Percentiles rank a stretch among this genome's conserved stretches.
Conservation (phyloP, 306 rosid species). For the Urtica urens region DNA sequence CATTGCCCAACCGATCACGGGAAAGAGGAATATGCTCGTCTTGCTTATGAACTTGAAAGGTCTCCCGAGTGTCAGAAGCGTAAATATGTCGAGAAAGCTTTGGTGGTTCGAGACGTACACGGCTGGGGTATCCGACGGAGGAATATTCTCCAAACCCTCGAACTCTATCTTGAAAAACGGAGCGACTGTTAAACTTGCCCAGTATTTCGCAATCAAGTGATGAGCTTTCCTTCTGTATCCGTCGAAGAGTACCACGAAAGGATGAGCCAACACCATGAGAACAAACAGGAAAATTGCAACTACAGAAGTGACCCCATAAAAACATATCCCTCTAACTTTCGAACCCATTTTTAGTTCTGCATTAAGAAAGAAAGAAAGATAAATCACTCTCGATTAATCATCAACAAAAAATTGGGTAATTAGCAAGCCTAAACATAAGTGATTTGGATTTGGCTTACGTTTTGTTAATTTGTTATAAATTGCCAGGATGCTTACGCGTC, state of each 20-base stretch:
- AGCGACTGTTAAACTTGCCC: slow-evolving; percentile 55
- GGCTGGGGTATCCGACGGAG: slow-evolving; percentile 63
- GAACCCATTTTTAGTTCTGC: slow-evolving; percentile 52
- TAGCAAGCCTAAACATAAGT: no score
- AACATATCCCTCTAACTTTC: slow-evolving; percentile 63
- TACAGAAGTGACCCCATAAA: slow-evolving; percentile 45
- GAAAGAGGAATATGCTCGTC: slow-evolving; percentile 81
- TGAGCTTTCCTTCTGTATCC: slow-evolving; percentile 57
- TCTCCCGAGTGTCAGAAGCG: slow-evolving; percentile 80
- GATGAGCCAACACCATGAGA: slow-evolving; percentile 69
- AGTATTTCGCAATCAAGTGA: slow-evolving; percentile 57
- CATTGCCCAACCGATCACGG: slow-evolving; percentile 98
- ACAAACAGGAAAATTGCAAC: slow-evolving; percentile 54
- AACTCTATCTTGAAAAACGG: slow-evolving; percentile 60
- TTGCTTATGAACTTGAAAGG: slow-evolving; percentile 91
- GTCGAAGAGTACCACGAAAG: slow-evolving; percentile 53
- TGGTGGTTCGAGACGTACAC: slow-evolving; percentile 94
- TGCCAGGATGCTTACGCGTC: no score
- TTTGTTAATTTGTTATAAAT: no score
- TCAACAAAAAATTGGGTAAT: no score
- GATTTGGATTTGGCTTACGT: no score
- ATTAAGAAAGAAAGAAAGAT: slow-evolving; percentile 17
- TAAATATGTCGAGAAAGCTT: slow-evolving; percentile 86
- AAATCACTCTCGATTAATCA: no score
- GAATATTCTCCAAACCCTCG: slow-evolving; percentile 83